phyloP scores from a whole-genome alignment of 2,329 filamentous ascomycete species.

The Colletotrichum sp. region DNA sequence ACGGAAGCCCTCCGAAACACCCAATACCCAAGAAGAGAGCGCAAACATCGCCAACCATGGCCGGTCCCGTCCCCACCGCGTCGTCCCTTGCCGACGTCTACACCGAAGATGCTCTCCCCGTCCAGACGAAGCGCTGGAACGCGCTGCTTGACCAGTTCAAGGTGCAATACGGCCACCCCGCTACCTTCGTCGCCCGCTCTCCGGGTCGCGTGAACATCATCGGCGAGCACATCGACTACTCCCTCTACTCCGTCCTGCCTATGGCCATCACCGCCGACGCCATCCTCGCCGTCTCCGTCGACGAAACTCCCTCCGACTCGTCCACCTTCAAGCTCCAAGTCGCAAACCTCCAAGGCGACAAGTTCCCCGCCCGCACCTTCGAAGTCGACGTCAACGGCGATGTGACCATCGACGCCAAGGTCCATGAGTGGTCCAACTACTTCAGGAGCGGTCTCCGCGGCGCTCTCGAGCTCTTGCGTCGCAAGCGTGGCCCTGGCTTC shows the following conservation, averaged over 20 bases:
- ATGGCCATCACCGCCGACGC: constrained; percentile 95
- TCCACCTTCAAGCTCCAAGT: constrained; percentile 74
- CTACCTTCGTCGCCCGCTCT: constrained; percentile 86
- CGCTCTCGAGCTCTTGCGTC: constrained; percentile 77
- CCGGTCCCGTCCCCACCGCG: constrained; percentile 73
- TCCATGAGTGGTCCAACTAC: constrained; percentile 97
- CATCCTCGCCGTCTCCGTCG: constrained; percentile 76
- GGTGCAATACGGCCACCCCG: constrained; percentile 68
- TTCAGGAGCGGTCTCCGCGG: constrained; percentile 92
- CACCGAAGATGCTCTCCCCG: constrained; percentile 70
- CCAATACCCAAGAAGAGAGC: background rate
- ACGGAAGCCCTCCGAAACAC: background rate
- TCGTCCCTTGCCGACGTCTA: constrained; percentile 83
- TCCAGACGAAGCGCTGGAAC: constrained; percentile 78
- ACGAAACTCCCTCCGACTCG: constrained; percentile 53
- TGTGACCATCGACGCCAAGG: constrained; percentile 82
- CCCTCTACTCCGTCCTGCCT: constrained; percentile 91
- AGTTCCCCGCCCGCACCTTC: constrained; percentile 80
- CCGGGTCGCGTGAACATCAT: constrained; percentile 98
- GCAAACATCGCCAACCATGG: constrained; percentile 43
- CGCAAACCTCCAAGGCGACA: constrained; percentile 76
- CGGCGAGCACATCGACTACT: constrained; percentile 99
- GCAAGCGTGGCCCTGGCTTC: constrained; percentile 64
- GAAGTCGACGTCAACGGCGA: constrained; percentile 66
- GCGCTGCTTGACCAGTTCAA: constrained; percentile 74